Conservation (phyloP, 768 basidiomycete genomes). For the Mycena capillaripes region DNA sequence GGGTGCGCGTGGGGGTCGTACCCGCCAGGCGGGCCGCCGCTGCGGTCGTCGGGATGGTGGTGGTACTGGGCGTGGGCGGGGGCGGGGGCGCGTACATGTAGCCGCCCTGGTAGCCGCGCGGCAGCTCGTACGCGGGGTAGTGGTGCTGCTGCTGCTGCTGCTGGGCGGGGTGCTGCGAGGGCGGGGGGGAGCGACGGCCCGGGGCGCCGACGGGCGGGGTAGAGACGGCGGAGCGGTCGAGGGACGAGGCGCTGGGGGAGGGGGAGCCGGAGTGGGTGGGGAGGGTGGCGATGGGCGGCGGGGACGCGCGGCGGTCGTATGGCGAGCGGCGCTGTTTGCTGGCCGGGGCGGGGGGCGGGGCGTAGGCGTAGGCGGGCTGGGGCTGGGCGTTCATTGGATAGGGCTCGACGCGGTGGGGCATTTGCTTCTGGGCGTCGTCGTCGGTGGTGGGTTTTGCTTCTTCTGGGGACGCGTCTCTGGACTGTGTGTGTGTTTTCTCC, state of each 20-base stretch:
- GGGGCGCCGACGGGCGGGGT: not conserved
- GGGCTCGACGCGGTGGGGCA: not conserved
- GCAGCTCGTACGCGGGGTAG: not conserved
- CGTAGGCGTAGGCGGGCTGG: not conserved
- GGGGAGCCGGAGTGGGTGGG: no score
- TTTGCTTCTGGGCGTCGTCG: no score
- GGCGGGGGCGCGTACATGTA: not conserved
- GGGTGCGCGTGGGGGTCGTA: not conserved
- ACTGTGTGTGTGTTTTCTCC: no score
- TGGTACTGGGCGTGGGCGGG: not conserved
- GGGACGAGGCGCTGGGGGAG: not conserved
- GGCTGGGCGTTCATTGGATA: not conserved
- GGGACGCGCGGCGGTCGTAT: not conserved
- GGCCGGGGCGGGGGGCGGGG: no score
- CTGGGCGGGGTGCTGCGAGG: not conserved
- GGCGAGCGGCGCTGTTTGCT: not conserved
- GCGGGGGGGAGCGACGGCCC: no score
- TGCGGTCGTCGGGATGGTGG: not conserved
- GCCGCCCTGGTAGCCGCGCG: no score
- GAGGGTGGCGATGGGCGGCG: not conserved
- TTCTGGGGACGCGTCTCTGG: no score
- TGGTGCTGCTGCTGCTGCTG: not conserved
- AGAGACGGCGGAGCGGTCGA: not conserved
- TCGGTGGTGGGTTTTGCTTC: no score
- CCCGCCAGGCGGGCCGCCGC: no score